Evolutionary conservation across 2,329 filamentous ascomycete species (phyloP).

Genomic region (Clonostachys solani): DNA sequence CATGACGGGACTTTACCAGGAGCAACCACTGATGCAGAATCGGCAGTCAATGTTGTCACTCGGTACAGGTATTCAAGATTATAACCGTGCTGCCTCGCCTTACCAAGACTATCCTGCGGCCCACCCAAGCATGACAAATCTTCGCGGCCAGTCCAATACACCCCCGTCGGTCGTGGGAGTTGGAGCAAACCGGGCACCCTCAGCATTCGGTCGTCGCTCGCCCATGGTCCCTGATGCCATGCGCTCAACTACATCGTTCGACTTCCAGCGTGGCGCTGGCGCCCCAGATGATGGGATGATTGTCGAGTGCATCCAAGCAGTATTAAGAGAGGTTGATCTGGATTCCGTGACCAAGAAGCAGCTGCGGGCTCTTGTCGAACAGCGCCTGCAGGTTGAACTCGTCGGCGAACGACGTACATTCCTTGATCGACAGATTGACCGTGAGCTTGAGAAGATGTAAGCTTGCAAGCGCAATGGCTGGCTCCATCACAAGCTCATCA

Average conservation of each 20-base stretch:
- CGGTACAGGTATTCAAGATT: conserved; percentile 38
- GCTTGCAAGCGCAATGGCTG: not conserved
- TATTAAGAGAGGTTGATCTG: conserved; percentile 83
- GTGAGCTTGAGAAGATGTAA: conserved; percentile 90
- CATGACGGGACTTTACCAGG: conserved; percentile 38
- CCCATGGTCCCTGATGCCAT: conserved; percentile 40
- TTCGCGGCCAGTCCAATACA: conserved; percentile 43
- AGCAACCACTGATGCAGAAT: conserved; percentile 47
- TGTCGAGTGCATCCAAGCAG: conserved; percentile 76
- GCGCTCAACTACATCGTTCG: conserved; percentile 49
- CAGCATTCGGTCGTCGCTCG: conserved; percentile 38
- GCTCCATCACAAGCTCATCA: no score
- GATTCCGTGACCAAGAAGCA: conserved; percentile 99
- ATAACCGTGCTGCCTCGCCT: conserved; percentile 48
- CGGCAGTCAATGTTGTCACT: conserved; percentile 72
- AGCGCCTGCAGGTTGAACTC: conserved; percentile 86
- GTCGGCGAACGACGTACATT: conserved; percentile 82
- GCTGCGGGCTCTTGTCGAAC: conserved; percentile 84
- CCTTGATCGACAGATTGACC: conserved; percentile 90
- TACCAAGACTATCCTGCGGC: conserved; percentile 50
- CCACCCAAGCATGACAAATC: conserved; percentile 60
- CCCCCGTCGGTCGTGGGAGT: conserved; percentile 22
- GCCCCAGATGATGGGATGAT: conserved; percentile 80
- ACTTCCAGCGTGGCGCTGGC: conserved; percentile 54
- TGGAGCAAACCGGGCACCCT: conserved; percentile 34